Percentiles rank a stretch among this genome's conserved stretches.
phyloP scores from a whole-genome alignment of 768 basidiomycete species.

The Kwoniella pini region DNA sequence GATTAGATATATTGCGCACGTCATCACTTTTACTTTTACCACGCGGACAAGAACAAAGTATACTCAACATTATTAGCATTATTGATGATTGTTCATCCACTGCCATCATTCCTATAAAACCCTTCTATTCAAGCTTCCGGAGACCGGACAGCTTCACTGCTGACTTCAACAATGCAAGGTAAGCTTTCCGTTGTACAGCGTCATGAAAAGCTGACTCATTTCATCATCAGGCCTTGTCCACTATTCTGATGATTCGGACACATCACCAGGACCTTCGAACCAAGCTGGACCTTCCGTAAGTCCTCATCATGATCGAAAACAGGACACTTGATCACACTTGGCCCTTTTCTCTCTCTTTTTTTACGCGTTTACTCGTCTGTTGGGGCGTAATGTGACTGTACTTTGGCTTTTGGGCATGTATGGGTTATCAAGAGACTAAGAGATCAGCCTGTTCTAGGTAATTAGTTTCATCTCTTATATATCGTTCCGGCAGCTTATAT shows the following conservation, averaged over 20 bases:
- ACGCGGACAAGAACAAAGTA: no score
- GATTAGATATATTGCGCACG: background rate
- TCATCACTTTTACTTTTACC: background rate
- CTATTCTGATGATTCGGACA: conserved; percentile 30
- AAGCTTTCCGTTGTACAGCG: background rate
- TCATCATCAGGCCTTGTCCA: conserved; percentile 31
- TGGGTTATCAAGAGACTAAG: conserved; percentile 13
- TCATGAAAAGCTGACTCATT: background rate
- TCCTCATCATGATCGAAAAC: conserved; percentile 3
- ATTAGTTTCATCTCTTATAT: background rate
- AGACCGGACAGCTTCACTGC: no score
- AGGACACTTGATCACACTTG: conserved; percentile 37
- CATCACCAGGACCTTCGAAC: conserved; percentile 15
- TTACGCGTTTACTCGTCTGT: background rate
- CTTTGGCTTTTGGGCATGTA: conserved; percentile 16
- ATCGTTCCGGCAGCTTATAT: no score
- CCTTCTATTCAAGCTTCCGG: no score
- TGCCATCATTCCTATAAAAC: no score
- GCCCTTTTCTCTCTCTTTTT: conserved; percentile 17
- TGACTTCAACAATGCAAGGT: background rate
- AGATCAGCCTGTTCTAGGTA: conserved; percentile 13
- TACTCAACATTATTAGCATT: no score
- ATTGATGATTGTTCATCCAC: no score
- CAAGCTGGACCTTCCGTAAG: conserved; percentile 36
- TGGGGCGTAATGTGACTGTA: background rate